Base-by-base conservation (phyloP, 768 basidiomycete species). In the Lactifluus pinguis region DNA sequence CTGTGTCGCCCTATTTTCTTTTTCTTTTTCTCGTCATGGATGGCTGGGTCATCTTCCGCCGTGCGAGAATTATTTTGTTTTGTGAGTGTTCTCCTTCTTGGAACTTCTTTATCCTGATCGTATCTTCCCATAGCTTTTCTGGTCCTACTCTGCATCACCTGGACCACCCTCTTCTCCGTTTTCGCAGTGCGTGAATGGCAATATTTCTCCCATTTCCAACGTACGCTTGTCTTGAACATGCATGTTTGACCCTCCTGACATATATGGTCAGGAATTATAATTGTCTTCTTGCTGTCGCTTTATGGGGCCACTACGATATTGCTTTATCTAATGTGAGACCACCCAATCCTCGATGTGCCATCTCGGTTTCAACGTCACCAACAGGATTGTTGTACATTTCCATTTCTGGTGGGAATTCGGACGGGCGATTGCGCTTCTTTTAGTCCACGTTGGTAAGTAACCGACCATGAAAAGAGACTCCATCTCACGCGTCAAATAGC, bases 21-120 rank as follows among this genome's bases (percentile, higher is more conserved):
- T 15, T 44, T 6, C 49, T n/a, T 21, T 50, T 57, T 57, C 36
- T 21, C 19, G 14, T 41, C 52, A 65, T 65, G 64, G 29, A 39
- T 49, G 47, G 44, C 42, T 66, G 65, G 65, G 49, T 17, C 19
- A 8, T 66, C 53, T 66, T 66, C 39, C 63, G 62, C 55, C 60
- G 53, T 36, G 58, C 63, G 50, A 64, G 65, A 53, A 54, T 41
- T 29, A 11, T 48, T 21, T 45, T 64, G 15, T 52, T 66, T 44
- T 21, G 65, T 66, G 30, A 15, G 65, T 60, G 9, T 34, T 15
- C 5, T 4, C 21, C 38, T 25, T 47, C 17, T 55, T 36, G 13
- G 11, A 11, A 19, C 41, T 32, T 39, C 41, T 30, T 13, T 8
- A 7, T 9, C 17, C 30, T 38, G 21, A 39, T 49, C 3, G 3